Percentiles rank a stretch among this genome's conserved stretches.
These are phyloP conservation scores for Trametes cinnabarina DNA, from an alignment of 768 basidiomycete genomes.

Conservation along the genomic window DNA sequence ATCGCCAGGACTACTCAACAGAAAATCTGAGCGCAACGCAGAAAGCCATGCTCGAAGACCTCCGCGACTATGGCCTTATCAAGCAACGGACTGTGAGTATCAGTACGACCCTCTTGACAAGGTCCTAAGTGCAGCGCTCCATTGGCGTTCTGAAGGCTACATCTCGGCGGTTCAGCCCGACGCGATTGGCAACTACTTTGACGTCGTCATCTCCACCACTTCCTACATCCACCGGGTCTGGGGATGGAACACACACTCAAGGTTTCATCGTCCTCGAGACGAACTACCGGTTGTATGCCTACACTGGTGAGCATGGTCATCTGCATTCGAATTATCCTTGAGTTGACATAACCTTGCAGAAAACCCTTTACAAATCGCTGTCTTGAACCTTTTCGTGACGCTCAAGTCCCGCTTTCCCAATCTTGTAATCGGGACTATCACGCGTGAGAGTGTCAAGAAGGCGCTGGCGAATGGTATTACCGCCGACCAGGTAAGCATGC, in stretches of 20 bases:
- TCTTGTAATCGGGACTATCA: conserved; percentile 93
- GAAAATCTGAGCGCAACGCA: conserved; percentile 78
- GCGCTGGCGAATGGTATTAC: conserved; percentile 94
- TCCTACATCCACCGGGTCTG: conserved; percentile 56
- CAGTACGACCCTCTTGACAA: background rate
- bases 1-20: conserved; percentile 79
- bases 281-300: conserved; percentile 97
- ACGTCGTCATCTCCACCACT: conserved; percentile 87
- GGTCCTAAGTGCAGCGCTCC: background rate
- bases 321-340: background rate
- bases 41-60: conserved; percentile 83
- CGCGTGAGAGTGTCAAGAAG: conserved; percentile 91
- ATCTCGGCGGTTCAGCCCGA: conserved; percentile 87
- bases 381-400: conserved; percentile 89
- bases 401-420: conserved; percentile 95
- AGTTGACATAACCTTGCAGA: conserved; percentile 45
- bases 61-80: conserved; percentile 91
- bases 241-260: conserved; percentile 59
- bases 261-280: conserved; percentile 97
- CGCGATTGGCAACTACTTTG: conserved; percentile 89
- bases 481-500: conserved; percentile 76
- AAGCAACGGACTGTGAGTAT: conserved; percentile 73
- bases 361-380: conserved; percentile 94
- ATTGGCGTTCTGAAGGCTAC: conserved; percentile 44
- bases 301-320: conserved; percentile 64